Conservation (phyloP, 768 basidiomycete genomes). For the Lactarius evosmus region DNA sequence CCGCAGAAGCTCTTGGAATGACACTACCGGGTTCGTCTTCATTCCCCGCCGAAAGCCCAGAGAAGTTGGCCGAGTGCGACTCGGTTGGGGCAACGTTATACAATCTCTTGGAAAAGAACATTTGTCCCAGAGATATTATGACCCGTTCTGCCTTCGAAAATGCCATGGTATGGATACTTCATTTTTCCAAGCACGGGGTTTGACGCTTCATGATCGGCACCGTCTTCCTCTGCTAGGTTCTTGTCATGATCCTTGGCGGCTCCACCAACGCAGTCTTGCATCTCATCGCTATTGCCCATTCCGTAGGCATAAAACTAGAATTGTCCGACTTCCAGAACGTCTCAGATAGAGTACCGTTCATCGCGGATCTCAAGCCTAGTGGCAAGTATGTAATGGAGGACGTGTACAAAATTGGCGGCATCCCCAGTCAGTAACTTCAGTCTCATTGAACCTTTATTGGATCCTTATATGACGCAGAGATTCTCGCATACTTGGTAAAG, state of each 20-base stretch:
- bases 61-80: constrained; percentile 84
- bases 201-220: not conserved
- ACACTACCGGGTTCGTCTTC: constrained; percentile 95
- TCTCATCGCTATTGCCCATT: constrained; percentile 94
- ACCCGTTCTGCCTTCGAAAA: constrained; percentile 95
- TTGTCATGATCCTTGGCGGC: constrained; percentile 96
- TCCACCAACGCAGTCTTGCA: constrained; percentile 98
- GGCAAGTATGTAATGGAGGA: constrained; percentile 99
- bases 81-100: constrained; percentile 79
- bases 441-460: not conserved
- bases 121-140: constrained; percentile 95
- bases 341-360: constrained; percentile 89
- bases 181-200: constrained; percentile 1
- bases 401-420: constrained; percentile 92
- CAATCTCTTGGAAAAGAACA: constrained; percentile 85
- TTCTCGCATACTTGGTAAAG: constrained; percentile 81
- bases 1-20: constrained; percentile 95
- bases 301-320: constrained; percentile 83
- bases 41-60: constrained; percentile 88
- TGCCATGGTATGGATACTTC: constrained; percentile 67
- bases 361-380: constrained; percentile 95
- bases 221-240: constrained; percentile 50
- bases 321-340: constrained; percentile 94
- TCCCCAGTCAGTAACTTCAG: constrained; percentile 67
- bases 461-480: constrained; percentile 47